Percentiles rank a stretch among this genome's conserved stretches.
Conservation (phyloP, 371 early-diverging fungal genomes). For the Actinomortierella ambigua region DNA sequence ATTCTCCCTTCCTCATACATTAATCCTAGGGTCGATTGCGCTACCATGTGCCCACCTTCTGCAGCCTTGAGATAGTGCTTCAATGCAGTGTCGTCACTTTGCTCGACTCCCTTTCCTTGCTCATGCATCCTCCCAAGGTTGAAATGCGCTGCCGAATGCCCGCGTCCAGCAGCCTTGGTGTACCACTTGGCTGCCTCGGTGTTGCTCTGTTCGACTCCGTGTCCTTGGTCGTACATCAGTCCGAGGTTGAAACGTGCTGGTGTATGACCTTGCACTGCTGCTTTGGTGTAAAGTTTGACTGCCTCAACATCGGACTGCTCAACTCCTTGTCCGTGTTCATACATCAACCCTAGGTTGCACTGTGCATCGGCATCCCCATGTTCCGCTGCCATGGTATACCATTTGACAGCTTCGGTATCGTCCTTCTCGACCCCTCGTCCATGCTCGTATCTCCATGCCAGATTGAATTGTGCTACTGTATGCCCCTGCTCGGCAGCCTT, state of each 20-base stretch:
- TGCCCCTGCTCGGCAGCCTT: conserved; percentile 80
- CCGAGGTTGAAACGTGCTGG: conserved; percentile 87
- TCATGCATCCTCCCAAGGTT: conserved; percentile 85
- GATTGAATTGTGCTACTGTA: conserved; percentile 72
- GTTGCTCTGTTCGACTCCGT: conserved; percentile 69
- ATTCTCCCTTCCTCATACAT: conserved; percentile 85
- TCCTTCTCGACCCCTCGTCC: conserved; percentile 77
- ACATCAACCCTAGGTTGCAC: conserved; percentile 77
- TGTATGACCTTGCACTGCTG: conserved; percentile 82
- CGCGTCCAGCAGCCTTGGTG: conserved; percentile 58
- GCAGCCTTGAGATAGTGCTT: conserved; percentile 72
- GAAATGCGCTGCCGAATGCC: conserved; percentile 74
- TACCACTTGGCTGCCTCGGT: conserved; percentile 71
- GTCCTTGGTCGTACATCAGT: conserved; percentile 80
- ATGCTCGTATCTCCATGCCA: conserved; percentile 84
- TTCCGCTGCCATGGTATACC: conserved; percentile 66
- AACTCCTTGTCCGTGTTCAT: conserved; percentile 82
- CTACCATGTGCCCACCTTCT: conserved; percentile 72
- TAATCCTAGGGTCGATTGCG: conserved; percentile 79
- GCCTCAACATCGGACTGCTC: conserved; percentile 58
- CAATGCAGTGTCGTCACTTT: conserved; percentile 62
- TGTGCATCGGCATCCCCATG: conserved; percentile 83
- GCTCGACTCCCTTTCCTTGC: conserved; percentile 73
- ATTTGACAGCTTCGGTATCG: conserved; percentile 68
- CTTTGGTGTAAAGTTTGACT: conserved; percentile 76